These are phyloP conservation scores for Eremochloa ophiuroides DNA, from an alignment of 176 grass and related monocot genomes.

Conservation along the genomic window DNA sequence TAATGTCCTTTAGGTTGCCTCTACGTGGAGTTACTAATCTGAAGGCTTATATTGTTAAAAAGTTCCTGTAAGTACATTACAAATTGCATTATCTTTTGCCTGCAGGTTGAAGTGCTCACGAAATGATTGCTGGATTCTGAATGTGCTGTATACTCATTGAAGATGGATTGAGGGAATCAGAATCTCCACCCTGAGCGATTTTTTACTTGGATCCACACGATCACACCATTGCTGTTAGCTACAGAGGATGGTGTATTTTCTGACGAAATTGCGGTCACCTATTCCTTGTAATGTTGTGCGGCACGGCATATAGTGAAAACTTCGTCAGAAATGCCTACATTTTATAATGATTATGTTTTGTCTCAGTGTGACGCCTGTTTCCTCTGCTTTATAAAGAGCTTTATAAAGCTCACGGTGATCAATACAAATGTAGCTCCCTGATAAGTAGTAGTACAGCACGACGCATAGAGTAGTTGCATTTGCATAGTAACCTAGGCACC, in stretches of 20 bases:
- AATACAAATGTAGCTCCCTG: not conserved
- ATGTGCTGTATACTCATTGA: not conserved
- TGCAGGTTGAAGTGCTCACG: slow-evolving; percentile 9
- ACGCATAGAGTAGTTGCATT: not conserved
- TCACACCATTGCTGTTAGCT: not conserved
- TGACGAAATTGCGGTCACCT: not conserved
- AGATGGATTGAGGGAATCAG: slow-evolving; percentile 16
- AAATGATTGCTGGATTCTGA: not conserved
- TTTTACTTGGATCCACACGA: not conserved
- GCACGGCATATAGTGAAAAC: too few relatives aligned
- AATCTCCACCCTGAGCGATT: not conserved
- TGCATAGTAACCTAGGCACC: not conserved
- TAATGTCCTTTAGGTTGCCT: not conserved
- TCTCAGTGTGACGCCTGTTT: not conserved
- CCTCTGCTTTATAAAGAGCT: not conserved
- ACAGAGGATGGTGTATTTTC: not conserved
- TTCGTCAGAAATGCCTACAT: too few relatives aligned
- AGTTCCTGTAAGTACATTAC: not conserved
- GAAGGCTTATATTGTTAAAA: not conserved
- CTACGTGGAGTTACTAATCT: slow-evolving; percentile 18
- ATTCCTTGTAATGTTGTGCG: too few relatives aligned
- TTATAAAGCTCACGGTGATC: not conserved
- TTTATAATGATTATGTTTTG: not conserved
- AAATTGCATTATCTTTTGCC: slow-evolving; percentile 16
- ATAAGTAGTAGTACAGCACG: too few relatives aligned